Percentiles rank a stretch among this genome's conserved stretches.
Evolutionary conservation across 2,329 filamentous ascomycete species (phyloP).

Genomic region (Colletotrichum australisinense): DNA sequence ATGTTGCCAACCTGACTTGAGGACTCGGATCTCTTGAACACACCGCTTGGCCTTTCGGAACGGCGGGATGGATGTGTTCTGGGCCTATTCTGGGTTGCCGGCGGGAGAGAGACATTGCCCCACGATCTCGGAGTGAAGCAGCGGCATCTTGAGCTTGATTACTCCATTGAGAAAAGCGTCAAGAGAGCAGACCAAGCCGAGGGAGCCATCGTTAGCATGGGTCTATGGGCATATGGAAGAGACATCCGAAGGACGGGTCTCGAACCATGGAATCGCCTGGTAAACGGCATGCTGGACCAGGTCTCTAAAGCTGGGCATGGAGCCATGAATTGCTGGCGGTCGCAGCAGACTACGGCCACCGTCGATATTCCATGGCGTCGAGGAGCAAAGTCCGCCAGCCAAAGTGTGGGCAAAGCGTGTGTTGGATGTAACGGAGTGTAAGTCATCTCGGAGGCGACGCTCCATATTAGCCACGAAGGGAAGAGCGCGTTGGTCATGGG

Average conservation of each 20-base stretch:
- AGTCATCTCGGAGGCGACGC: slow-evolving; percentile 36
- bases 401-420: slow-evolving; percentile 4
- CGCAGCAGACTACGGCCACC: neutral
- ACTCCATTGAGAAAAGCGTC: slow-evolving; percentile 27
- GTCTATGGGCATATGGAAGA: slow-evolving; percentile 13
- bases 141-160: slow-evolving; percentile 25
- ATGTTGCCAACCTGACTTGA: neutral
- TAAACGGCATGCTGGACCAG: slow-evolving; percentile 7
- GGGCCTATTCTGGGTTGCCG: neutral
- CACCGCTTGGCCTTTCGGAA: slow-evolving; percentile 18
- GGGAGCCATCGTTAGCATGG: neutral
- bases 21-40: neutral
- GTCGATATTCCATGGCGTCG: neutral
- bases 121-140: slow-evolving; percentile 14
- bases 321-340: neutral
- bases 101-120: neutral
- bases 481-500: slow-evolving; percentile 31
- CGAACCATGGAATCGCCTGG: slow-evolving; percentile 6
- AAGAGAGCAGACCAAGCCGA: neutral
- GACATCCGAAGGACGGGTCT: slow-evolving; percentile 17
- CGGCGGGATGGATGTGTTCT: slow-evolving; percentile 19
- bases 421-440: slow-evolving; percentile 25
- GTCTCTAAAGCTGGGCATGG: slow-evolving; percentile 2
- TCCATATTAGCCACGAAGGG: slow-evolving; percentile 37
- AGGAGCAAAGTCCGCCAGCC: slow-evolving; percentile 18